Base-by-base conservation (phyloP, 139 green algal genomes). In the Chlorella vulgaris region DNA sequence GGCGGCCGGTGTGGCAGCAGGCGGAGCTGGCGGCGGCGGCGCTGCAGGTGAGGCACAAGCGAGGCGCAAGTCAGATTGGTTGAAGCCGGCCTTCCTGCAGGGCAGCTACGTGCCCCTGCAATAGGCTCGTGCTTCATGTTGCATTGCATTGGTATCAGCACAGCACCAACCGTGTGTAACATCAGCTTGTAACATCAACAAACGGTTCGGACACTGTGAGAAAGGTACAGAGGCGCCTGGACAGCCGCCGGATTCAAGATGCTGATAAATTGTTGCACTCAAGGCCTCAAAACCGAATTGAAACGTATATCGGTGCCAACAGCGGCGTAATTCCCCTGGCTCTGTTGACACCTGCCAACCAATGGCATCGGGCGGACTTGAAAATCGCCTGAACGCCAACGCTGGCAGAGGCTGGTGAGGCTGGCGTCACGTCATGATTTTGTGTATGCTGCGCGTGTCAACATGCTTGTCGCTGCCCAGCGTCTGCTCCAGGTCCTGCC, bases 401-500 rank as follows among this genome's bases (percentile, higher is more conserved):
- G 47, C 47, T 55, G 47, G 47, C 15, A n/a, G n/a, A n/a, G 13
- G 13, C n/a, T n/a, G 61, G 28, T 40, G n/a, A 3, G 61, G 6
- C 6, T 22, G 28, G 28, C 6, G 8, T 76, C 69, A 79, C 0
- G 73, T 28, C 73, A 79, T 39, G 33, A 87, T 47, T 0, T n/a
- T 65, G 82, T 95, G 91, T 21, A 95, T 93, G 19, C 67, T 90
- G 19, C n/a, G 40, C 5, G 62, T 39, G 68, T 95, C 91, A 8
- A 87, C 86, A 43, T 90, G 82, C 43, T 74, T 66, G 35, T 90
- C 83, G 3, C 50, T 86, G 2, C n/a, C 47, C 36, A 96, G 67
- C 7, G 88, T 86, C 18, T 55, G 53, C 21, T 96, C 90, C 71
- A 98, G 51, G 40, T 95, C 85, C 8, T 65, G 53, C 96, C 96